Evolutionary conservation across 2,329 filamentous ascomycete species (phyloP), one percentile per base, ranked within the genome.

Genomic region (Colletotrichum brevisporum): DNA sequence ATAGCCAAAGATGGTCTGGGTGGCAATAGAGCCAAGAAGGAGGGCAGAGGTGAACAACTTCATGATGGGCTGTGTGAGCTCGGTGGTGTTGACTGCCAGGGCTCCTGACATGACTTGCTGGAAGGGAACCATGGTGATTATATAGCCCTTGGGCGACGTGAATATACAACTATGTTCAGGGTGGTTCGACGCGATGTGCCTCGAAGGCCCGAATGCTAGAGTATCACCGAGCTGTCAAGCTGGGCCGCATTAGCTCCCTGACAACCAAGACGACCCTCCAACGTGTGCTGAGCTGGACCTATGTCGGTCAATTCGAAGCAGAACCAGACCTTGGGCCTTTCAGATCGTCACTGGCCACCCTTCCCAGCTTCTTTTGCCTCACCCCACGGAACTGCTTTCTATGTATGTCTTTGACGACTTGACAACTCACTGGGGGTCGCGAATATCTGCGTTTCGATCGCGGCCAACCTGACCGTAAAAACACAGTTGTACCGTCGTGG

Each of bases 1-100:
- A 12, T 83, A 80, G 52, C 84, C 85, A 51, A 89, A 75, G 72
- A 85, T 84, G 48, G 80, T 77, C 78, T 89, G 86, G 59, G 86
- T 77, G 77, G 84, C 86, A 71, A 83, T 79, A 60, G 83, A 82
- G 78, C 86, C 84, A 67, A 88, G 78, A 31, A 89, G 77, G 39
- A 88, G 72, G 39, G 86, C 78, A 63, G 85, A 85, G 27, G 84
- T 81, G 71, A 88, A 71, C 60, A 84, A 78, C 73, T 87, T 81
- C 85, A 88, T 87, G 76, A 85, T 80, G 73, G 83, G 81, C 70
- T 80, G 76, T 47, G 76, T 58, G 52, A 67, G 47, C 15, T 71
- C 48, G 13, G 69, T 71, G 31, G 60, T 62, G 54, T 71, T 71
- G 56, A 48, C 21, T 51, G 69, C 47, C 53, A 71, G 63, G 41